A percentile compares a stretch with the other conserved stretches of the same genome.
Evolutionary conservation across 2,329 filamentous ascomycete species (phyloP).

Genomic region (Chaetomiaceae sp.): DNA sequence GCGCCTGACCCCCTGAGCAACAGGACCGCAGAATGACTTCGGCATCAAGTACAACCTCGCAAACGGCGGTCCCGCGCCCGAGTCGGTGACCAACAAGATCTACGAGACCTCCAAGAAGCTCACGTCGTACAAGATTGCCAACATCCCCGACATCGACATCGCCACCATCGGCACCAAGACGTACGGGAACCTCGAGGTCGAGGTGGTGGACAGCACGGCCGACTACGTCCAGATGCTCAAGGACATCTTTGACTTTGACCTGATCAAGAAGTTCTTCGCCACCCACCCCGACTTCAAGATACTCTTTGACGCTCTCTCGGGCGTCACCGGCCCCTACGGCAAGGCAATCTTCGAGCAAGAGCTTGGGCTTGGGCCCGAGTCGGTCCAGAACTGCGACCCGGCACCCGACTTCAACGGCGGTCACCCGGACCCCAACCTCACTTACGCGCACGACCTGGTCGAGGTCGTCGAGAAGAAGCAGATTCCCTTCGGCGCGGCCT

Average conservation of each 20-base stretch:
- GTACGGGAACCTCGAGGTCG: constrained; percentile 84
- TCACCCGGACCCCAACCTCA: constrained; percentile 96
- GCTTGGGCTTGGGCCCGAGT: constrained; percentile 68
- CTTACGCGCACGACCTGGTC: constrained; percentile 92
- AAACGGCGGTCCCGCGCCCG: constrained; percentile 92
- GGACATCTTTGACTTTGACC: constrained; percentile 95
- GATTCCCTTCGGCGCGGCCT: constrained; percentile 94
- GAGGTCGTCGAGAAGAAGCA: constrained; percentile 86
- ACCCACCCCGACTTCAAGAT: constrained; percentile 90
- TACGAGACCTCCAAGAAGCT: constrained; percentile 86
- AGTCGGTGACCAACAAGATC: constrained; percentile 97
- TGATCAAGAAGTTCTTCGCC: constrained; percentile 91
- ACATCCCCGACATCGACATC: constrained; percentile 83
- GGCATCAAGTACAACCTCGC: constrained; percentile 99
- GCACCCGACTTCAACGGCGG: constrained; percentile 94
- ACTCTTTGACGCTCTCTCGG: constrained; percentile 89
- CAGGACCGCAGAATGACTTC: constrained; percentile 90
- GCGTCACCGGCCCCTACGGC: constrained; percentile 94
- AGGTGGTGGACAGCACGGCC: constrained; percentile 87
- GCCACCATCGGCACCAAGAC: constrained; percentile 74
- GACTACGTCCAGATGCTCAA: constrained; percentile 96
- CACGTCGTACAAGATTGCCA: constrained; percentile 85
- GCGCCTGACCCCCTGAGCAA: neutral
- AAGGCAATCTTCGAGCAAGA: constrained; percentile 93
- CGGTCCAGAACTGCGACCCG: constrained; percentile 86